Evolutionary conservation across 1,284 basidiomycete genomes (phyloP).

Genomic region (Cryptococcus jaspeensis): DNA sequence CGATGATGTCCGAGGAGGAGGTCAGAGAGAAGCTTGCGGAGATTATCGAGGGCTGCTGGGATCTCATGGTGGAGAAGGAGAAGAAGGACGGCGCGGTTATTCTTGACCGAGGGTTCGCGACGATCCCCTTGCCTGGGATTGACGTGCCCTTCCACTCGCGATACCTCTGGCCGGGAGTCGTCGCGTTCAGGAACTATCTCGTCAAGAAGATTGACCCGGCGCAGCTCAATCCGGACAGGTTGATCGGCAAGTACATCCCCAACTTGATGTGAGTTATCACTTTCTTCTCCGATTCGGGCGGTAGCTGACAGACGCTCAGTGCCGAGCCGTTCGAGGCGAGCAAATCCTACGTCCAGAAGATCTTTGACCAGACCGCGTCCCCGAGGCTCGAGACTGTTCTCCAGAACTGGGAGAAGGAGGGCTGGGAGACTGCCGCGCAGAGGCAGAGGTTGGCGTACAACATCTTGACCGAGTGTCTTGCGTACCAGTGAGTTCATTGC

Average conservation of each 20-base stretch:
- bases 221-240: conserved; percentile 86
- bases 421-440: conserved; percentile 77
- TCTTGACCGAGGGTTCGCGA: conserved; percentile 93
- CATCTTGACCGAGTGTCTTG: conserved; percentile 92
- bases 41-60: conserved; percentile 81
- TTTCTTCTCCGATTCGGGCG: neutral
- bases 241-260: conserved; percentile 93
- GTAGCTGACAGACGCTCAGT: conserved; percentile 15
- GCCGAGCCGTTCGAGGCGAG: conserved; percentile 91
- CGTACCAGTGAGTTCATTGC: conserved; percentile 73
- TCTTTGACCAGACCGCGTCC: conserved; percentile 91
- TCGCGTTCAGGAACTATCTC: conserved; percentile 72
- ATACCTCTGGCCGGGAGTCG: conserved; percentile 97
- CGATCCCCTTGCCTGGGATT: conserved; percentile 93
- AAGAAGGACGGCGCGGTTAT: conserved; percentile 81
- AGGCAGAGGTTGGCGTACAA: conserved; percentile 91
- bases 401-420: conserved; percentile 87
- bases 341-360: conserved; percentile 87
- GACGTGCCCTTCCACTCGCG: conserved; percentile 98
- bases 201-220: conserved; percentile 96
- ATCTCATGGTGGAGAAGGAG: conserved; percentile 69
- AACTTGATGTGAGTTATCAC: conserved; percentile 66
- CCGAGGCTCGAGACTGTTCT: conserved; percentile 90
- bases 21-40: conserved; percentile 67
- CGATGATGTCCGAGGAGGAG: conserved; percentile 50